Base-by-base conservation (phyloP, 768 basidiomycete genomes). In the Mycena galericulata region DNA sequence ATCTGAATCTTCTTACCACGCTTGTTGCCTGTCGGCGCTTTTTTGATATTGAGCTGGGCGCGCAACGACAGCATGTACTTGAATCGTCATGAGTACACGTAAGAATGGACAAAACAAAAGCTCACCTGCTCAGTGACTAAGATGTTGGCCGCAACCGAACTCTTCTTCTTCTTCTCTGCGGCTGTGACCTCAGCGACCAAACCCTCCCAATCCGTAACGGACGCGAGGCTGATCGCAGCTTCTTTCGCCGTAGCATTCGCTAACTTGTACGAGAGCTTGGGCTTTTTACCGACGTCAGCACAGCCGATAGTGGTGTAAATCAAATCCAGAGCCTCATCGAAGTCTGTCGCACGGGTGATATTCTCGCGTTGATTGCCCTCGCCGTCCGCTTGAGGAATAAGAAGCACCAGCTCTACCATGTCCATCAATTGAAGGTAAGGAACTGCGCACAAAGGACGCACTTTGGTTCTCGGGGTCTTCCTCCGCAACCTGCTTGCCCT, bases 311-410 rank as follows among this genome's bases (percentile, higher is more conserved):
- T 51, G 43, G 15, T 18, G 18, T 60, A 26, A 18, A 60, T 46
- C 3, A 49, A 14, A 7, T 11, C 45, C 15, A 60, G 58, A 6
- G 58, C 58, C 14, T 56, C 59, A 56, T 69, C 68, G 17, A 30
- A 57, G 10, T 4, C 4, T 1, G 38, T 57, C 3, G 40, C 40
- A 29, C 24, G 55, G 2, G 38, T 57, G 17, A 57, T 12, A 26
- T 41, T 57, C 17, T 57, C 55, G 27, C 41, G 55, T 15, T 57
- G 55, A 20, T 11, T 40, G 4, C 40, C 55, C 4, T 27, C 55
- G 27, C 26, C n/a, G 34, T 3, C 4, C 4, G 53, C 53, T 9
- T 54, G 53, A 12, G 53, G 53, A 26, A 54, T 54, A 9, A 22
- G 3, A 14, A 54, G 53, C 20, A 54, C 34, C 20, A 54, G 34